Evolutionary conservation across 208 protist genomes (phyloP).

Genomic region (Trichomonas tenax): DNA sequence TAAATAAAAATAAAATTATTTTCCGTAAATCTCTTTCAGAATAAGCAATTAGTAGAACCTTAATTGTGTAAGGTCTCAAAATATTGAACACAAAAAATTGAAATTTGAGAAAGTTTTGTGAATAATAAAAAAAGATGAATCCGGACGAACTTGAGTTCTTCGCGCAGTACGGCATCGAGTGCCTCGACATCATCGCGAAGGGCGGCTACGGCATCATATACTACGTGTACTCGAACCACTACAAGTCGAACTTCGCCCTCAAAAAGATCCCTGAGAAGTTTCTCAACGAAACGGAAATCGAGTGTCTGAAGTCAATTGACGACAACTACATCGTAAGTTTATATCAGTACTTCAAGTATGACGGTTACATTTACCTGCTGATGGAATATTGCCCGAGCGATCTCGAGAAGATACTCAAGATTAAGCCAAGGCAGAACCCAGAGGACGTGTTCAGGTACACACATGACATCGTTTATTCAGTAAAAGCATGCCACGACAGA

Average conservation of each 20-base stretch:
- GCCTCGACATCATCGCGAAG: not conserved
- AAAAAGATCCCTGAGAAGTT: not conserved
- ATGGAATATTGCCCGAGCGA: not conserved
- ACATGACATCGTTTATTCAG: constrained; percentile 38
- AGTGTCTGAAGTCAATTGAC: not conserved
- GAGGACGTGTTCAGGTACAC: not conserved
- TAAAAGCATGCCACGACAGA: constrained; percentile 47
- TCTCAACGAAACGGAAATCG: not conserved
- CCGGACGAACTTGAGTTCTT: too few relatives aligned
- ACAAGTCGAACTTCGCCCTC: not conserved
- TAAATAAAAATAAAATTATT: too few relatives aligned
- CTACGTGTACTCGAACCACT: not conserved
- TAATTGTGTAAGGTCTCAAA: too few relatives aligned
- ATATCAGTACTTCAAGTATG: not conserved
- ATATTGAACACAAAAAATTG: too few relatives aligned
- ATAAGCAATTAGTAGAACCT: too few relatives aligned
- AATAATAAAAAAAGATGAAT: too few relatives aligned
- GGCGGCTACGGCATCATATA: not conserved
- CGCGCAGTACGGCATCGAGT: too few relatives aligned
- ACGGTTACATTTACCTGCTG: not conserved
- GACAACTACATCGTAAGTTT: not conserved
- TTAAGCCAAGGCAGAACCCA: not conserved
- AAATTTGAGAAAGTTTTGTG: too few relatives aligned
- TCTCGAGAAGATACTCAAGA: not conserved
- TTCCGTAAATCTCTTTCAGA: too few relatives aligned